A percentile compares a stretch with the other conserved stretches of the same genome.
These are phyloP conservation scores for Colletotrichum ledebouriae DNA, from an alignment of 2,329 filamentous ascomycete genomes.

Conservation along the genomic window DNA sequence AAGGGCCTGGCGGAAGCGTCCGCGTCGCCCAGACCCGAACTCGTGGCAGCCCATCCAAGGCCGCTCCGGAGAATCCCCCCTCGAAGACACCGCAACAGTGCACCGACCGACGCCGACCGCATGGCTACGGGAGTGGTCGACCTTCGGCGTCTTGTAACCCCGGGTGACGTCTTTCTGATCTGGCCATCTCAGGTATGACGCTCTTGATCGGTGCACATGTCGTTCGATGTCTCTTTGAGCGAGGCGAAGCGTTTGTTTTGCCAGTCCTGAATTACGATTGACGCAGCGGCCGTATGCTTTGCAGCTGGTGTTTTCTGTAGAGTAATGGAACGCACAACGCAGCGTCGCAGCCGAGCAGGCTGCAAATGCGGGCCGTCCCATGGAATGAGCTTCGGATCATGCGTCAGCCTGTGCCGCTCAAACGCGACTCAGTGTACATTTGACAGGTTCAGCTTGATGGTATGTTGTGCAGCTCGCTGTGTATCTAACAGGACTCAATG, in stretches of 20 bases:
- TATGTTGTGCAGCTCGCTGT: conserved; percentile 4
- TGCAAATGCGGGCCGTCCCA: conserved; percentile 37
- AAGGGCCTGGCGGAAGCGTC: conserved; percentile 23
- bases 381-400: conserved; percentile 36
- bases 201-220: conserved; percentile 20
- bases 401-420: not conserved
- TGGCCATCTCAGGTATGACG: conserved; percentile 18
- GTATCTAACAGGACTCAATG: conserved; percentile 5
- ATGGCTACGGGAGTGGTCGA: not conserved
- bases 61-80: conserved; percentile 10
- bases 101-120: conserved; percentile 1
- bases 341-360: conserved; percentile 17
- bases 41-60: conserved; percentile 34
- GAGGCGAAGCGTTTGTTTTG: conserved; percentile 30
- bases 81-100: not conserved
- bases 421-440: conserved; percentile 18
- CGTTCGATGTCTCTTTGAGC: conserved; percentile 20
- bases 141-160: conserved; percentile 21
- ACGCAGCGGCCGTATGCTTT: conserved; percentile 31
- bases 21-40: conserved; percentile 28
- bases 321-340: not conserved
- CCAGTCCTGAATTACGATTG: conserved; percentile 3
- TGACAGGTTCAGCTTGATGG: conserved; percentile 13
- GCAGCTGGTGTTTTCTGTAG: not conserved
- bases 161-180: conserved; percentile 18